These are phyloP conservation scores for Lactarius akahatsu DNA, from an alignment of 768 basidiomycete genomes.

Conservation along the genomic window DNA sequence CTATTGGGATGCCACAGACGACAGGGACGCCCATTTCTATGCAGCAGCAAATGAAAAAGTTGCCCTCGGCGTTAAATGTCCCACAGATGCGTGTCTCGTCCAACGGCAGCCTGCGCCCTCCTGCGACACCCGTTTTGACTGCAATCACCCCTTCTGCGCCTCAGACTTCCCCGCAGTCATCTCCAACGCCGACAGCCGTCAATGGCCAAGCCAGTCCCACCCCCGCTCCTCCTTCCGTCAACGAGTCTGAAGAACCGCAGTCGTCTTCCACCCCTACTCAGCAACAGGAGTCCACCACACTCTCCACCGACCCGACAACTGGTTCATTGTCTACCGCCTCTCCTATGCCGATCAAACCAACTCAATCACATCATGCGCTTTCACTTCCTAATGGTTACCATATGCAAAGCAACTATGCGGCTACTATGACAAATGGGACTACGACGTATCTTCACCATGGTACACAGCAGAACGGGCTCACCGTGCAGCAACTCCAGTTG, in stretches of 20 bases:
- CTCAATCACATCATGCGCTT: slow-evolving; percentile 41
- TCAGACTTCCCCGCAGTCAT: slow-evolving; percentile 29
- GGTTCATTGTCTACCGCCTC: slow-evolving; percentile 32
- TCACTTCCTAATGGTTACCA: slow-evolving; percentile 46
- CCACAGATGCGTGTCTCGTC: slow-evolving; percentile 65
- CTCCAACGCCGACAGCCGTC: slow-evolving; percentile 24
- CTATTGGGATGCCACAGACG: slow-evolving; percentile 29
- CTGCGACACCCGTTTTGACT: slow-evolving; percentile 41
- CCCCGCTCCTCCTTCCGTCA: slow-evolving; percentile 11
- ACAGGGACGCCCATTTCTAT: slow-evolving; percentile 58
- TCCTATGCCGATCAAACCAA: slow-evolving; percentile 50
- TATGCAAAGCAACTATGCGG: slow-evolving; percentile 41
- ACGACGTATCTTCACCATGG: slow-evolving; percentile 37
- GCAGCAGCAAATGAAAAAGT: slow-evolving; percentile 59
- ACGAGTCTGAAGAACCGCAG: slow-evolving; percentile 30
- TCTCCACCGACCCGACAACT: slow-evolving; percentile 11
- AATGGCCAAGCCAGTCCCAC: slow-evolving; percentile 23
- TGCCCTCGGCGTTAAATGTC: slow-evolving; percentile 50
- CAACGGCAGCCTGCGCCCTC: slow-evolving; percentile 54
- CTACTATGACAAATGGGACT: slow-evolving; percentile 40
- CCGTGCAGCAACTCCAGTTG: slow-evolving; percentile 58
- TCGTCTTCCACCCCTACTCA: slow-evolving; percentile 19
- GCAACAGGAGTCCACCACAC: slow-evolving; percentile 19
- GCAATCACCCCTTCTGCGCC: slow-evolving; percentile 35
- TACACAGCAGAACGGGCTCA: slow-evolving; percentile 43